Base-by-base conservation (phyloP, 495 filamentous ascomycete species). In the Monascus purpureus region DNA sequence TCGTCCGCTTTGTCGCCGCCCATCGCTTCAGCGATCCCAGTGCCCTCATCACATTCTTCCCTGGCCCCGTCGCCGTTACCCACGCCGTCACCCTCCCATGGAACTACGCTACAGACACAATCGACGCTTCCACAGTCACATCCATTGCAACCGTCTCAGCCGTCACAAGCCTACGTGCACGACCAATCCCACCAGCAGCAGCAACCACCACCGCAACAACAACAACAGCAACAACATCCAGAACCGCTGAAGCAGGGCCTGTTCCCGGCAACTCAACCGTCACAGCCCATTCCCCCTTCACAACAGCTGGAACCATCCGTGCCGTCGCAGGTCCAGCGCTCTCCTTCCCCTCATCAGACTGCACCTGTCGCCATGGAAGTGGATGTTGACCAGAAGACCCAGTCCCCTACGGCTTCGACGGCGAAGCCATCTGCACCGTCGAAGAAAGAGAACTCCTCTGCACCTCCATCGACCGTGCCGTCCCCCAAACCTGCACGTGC, bases 401-500 rank as follows among this genome's bases (percentile, higher is more conserved):
- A 35, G 16, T 14, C 32, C 14, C 22, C 28, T 13, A 30, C 28
- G 13, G n/a, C 25, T 8, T 17, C 35, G n/a, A 13, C 23, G 13
- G 25, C 25, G 6, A 36, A 41, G 20, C 14, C 45, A 5, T 13
- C 41, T 4, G 26, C 43, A 6, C 31, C 40, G 6, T 37, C 45
- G 6, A 63, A 61, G 37, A 61, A 65, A 28, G 45, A 50, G 20
- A 64, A 63, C 15, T 57, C 60, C 30, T 67, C 65, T 8, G 63
- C 55, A 14, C 57, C 67, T 1, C 56, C 71, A 6, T 73, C 75
- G 6, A 67, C 67, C 16, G 68, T 73, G 3, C 65, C 60, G 36
- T 79, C 62, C 33, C 77, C 67, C 15, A 83, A 77, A 36, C 67
- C 67, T 3, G 40, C 52, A 20, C 63, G 65, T 20, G 39, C 49